Conservation (phyloP, 2,329 filamentous ascomycete species). For the Sclerotinia subarctica region DNA sequence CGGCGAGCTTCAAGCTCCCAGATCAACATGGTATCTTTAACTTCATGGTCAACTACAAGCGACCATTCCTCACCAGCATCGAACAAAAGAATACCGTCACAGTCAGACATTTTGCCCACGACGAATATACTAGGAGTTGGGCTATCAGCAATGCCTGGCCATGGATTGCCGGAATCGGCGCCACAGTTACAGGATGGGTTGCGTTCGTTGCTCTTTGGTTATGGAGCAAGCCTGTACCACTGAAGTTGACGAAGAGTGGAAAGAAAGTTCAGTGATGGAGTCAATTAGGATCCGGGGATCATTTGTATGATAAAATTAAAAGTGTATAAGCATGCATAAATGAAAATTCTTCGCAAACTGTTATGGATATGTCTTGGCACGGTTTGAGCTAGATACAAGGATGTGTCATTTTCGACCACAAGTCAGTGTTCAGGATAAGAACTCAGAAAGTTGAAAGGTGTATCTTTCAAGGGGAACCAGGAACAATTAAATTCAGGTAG, state of each 20-base stretch:
- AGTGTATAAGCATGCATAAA: constrained; percentile 28
- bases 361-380: not conserved
- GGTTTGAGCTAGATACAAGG: not conserved
- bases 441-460: not conserved
- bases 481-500: not conserved
- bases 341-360: constrained; percentile 10
- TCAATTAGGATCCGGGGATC: constrained; percentile 5
- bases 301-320: constrained; percentile 36
- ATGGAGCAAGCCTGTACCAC: constrained; percentile 60
- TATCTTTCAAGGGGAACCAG: not conserved
- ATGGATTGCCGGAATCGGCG: constrained; percentile 85
- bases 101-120: constrained; percentile 92
- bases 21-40: constrained; percentile 99
- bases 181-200: constrained; percentile 80
- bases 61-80: constrained; percentile 82
- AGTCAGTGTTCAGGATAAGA: not conserved
- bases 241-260: constrained; percentile 34
- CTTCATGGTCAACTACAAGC: constrained; percentile 96
- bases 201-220: constrained; percentile 86
- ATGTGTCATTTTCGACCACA: not conserved
- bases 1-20: constrained; percentile 73
- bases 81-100: constrained; percentile 96
- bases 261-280: constrained; percentile 43
- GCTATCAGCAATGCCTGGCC: constrained; percentile 89
- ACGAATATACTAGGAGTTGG: constrained; percentile 92